Percentiles rank a stretch among this genome's conserved stretches.
Conservation (phyloP, 805 yeast genomes). For the Pichia phayaonensis region DNA sequence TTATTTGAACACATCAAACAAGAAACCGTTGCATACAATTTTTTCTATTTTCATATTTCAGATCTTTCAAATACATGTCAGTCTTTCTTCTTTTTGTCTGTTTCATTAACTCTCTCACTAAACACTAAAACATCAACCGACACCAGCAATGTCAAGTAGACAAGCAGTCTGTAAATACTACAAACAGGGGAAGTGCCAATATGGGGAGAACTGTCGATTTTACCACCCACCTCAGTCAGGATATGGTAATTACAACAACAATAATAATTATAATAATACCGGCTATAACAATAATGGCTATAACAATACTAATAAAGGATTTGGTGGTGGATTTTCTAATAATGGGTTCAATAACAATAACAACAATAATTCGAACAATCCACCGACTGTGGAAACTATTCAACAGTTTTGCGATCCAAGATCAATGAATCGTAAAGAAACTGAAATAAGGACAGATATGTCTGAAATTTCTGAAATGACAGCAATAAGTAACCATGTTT, state of each 20-base stretch:
- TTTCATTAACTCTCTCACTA: background rate
- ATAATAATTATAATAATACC: conserved; percentile 6
- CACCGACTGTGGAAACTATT: background rate
- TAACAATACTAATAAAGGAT: background rate
- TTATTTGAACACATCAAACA: background rate
- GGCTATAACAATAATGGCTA: conserved; percentile 1
- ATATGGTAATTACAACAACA: conserved; percentile 6
- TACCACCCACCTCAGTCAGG: conserved; percentile 29
- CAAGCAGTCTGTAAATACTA: conserved; percentile 36
- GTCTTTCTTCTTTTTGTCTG: background rate
- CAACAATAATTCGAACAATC: background rate
- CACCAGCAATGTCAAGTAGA: conserved; percentile 15
- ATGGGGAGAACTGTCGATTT: conserved; percentile 37
- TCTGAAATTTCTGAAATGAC: conserved; percentile 7
- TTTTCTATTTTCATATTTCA: background rate
- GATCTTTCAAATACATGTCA: background rate
- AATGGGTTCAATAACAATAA: conserved; percentile 2
- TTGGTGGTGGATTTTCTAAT: background rate
- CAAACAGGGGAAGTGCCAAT: conserved; percentile 34
- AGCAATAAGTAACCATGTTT: conserved; percentile 23
- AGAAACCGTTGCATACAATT: background rate
- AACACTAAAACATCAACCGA: background rate
- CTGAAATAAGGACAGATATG: conserved; percentile 23
- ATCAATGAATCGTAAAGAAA: conserved; percentile 6
- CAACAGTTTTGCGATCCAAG: conserved; percentile 7